Conservation (phyloP, 768 basidiomycete genomes). For the Mycena galericulata region DNA sequence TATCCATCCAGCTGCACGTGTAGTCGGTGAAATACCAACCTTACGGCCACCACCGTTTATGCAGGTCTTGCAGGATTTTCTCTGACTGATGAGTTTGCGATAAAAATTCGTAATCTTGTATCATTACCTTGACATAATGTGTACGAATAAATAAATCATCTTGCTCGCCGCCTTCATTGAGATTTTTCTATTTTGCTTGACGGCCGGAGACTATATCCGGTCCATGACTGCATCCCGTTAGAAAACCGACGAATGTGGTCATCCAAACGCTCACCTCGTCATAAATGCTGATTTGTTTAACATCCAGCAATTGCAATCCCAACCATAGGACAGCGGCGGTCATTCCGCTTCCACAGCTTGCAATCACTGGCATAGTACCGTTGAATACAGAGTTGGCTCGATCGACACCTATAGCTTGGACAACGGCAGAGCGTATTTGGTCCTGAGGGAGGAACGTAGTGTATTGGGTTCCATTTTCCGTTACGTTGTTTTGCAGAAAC, state of each 20-base stretch:
- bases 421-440: constrained; percentile 71
- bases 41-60: constrained; percentile 73
- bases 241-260: too few relatives aligned
- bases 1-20: constrained; percentile 61
- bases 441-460: constrained; percentile 69
- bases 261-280: constrained; percentile 77
- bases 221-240: constrained; percentile 80
- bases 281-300: constrained; percentile 77
- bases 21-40: constrained; percentile 59
- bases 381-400: constrained; percentile 66
- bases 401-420: constrained; percentile 70
- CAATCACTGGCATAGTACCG: constrained; percentile 72
- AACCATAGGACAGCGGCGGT: constrained; percentile 97
- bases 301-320: constrained; percentile 81
- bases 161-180: constrained; percentile 23
- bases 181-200: constrained; percentile 80
- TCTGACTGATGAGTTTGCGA: constrained; percentile 28
- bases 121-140: constrained; percentile 5
- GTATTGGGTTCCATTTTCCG: constrained; percentile 60
- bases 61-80: constrained; percentile 64
- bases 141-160: constrained; percentile 17
- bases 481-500: constrained; percentile 66
- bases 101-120: constrained; percentile 22
- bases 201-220: constrained; percentile 86
- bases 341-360: constrained; percentile 97